Base-by-base conservation (phyloP, 192 early-diverging fungal species). In the Gonapodya prolifera region DNA sequence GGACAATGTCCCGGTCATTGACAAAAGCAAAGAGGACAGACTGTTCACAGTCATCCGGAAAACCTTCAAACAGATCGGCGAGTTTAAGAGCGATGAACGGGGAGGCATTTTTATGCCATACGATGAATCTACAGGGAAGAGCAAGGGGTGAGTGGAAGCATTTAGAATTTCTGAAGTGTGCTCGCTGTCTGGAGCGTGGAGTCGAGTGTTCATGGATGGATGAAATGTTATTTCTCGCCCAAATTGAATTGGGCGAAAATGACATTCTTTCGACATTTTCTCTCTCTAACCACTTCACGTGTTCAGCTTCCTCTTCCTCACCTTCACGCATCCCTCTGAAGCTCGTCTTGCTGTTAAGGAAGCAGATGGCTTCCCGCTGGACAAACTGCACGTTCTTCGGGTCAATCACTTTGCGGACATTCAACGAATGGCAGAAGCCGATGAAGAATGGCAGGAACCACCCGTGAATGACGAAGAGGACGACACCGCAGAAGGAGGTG, bases 341-440 rank as follows among this genome's bases (percentile, higher is more conserved):
- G 97, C 97, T 34, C 82, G 86, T 32, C 80, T 88, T 33, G 94
- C 92, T 1, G 88, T 98, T 79, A 91, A 90, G 80, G 81, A 86
- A 34, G 85, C 88, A 29, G 90, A 97, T 83, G 91, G 92, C 34
- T 88, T 86, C 84, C 89, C 87, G 81, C 84, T 99, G 79, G 93
- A 93, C 87, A 93, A 91, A 84, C 80, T 82, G 34, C 95, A 96
- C 83, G 85, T 88, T 29, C 85, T 98, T 75, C 83, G 86, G 30
- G 93, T 95, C 73, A 95, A 94, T 85, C 87, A 88, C 76, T 96
- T 98, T 79, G 94, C 94, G 78, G 96, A 98, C 80, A 90, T 99
- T 34, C 95, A 96, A 78, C 86, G 87, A 80, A 98, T 91, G 84
- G 84, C 87, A 23, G 82, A 85, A 76, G 84, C 94, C 32, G 82